Evolutionary conservation across 331 rosid species (phyloP), one percentile per base, ranked within the genome.

Genomic region (Spiraea crenata): DNA sequence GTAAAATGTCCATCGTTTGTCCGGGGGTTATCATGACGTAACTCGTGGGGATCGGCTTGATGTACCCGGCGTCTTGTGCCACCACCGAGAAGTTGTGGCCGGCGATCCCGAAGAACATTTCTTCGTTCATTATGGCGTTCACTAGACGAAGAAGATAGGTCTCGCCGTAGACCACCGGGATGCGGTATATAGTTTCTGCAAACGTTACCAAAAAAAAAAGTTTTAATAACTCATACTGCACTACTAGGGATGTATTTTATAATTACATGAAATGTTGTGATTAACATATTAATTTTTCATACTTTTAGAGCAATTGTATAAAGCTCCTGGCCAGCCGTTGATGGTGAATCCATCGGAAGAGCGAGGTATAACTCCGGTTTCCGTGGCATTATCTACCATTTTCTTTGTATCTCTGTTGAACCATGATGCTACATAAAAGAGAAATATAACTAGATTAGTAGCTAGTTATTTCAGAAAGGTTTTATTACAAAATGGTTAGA

Each of bases 11-110:
- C 68, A 74, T 57, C 3, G 79, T 66, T 57, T 74, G 73, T 9
- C 73, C 79, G 6, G 73, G 79, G 9, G 73, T 48, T 50, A 67
- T 74, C 79, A 74, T 47, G 8, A 74, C 37, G 44, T 66, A 74
- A 31, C 25, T 47, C 19, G 61, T 65, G 19, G 5, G 8, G 5
- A 74, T 6, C 9, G 73, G 79, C 25, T 74, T 74, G 25, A 67
- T n/a, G 37, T 74, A 74, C 6, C 65, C 12, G 2, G 54, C 79
- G 31, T 74, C 79, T 13, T 15, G 25, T 1, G 45, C 73, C 2
- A 74, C 79, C 11, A 74, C 61, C 39, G 61, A 57, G 54, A 74
- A 37, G 6, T 57, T 67, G 57, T 74, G 79, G 5, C 57, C 49
- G 2, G 79, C 68, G 3, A 74, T 67, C 16, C 52, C 79, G 2